These are phyloP conservation scores for Orobanche coerulescens DNA, from an alignment of 257 asterid genomes.

Conservation along the genomic window DNA sequence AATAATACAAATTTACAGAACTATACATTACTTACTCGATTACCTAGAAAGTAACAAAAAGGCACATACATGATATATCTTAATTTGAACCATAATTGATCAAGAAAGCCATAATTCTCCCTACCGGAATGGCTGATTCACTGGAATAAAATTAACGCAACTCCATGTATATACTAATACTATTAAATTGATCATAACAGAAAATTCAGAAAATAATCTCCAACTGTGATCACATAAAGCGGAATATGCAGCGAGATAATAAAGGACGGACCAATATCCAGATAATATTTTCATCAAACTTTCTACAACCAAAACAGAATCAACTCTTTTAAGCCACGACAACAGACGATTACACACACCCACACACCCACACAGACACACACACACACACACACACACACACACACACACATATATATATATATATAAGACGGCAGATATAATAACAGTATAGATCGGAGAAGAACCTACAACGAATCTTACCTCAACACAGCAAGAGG, in stretches of 20 bases:
- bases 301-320: neutral
- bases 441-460: neutral
- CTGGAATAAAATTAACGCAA: neutral
- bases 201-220: neutral
- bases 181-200: constrained; percentile 4
- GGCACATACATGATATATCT: neutral
- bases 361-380: no score
- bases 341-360: no score
- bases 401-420: no score
- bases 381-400: no score
- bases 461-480: neutral
- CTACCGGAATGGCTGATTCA: neutral
- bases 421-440: neutral
- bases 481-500: constrained; percentile 22
- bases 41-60: neutral
- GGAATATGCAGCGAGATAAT: constrained; percentile 6
- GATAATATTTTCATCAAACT: neutral
- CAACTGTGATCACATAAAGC: neutral
- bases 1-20: neutral
- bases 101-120: neutral
- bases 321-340: neutral
- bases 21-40: no score
- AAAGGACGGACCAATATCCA: neutral
- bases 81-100: neutral
- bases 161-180: neutral